These are phyloP conservation scores for Macrophomina phaseolina DNA, from an alignment of 2,329 filamentous ascomycete species.

Conservation along the genomic window DNA sequence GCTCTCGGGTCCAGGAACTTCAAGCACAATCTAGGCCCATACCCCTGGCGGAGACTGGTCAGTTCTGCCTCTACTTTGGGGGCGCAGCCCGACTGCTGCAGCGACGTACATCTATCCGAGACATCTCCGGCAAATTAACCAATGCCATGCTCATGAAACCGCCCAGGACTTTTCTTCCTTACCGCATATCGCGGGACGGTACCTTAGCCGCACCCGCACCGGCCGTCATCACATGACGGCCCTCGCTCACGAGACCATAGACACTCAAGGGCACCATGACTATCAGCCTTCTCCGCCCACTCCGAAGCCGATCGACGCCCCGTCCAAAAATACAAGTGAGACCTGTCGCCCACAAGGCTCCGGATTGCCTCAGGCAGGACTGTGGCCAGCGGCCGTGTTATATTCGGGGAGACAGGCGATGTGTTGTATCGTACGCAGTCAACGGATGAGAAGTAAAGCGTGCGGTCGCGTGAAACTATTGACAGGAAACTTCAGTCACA, in stretches of 20 bases:
- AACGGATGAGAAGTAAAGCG: too few relatives aligned
- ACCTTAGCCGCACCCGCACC: neutral
- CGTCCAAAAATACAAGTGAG: neutral
- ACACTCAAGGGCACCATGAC: slow-evolving; percentile 3
- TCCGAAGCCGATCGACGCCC: neutral
- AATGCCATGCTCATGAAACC: neutral
- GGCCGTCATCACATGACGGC: slow-evolving; percentile 12
- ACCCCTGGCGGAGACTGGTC: neutral
- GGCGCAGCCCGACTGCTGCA: neutral
- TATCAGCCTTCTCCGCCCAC: neutral
- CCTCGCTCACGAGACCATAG: slow-evolving; percentile 12
- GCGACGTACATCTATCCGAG: slow-evolving; percentile 11
- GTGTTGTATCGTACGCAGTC: too few relatives aligned
- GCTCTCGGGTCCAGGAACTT: neutral
- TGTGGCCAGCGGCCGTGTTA: neutral
- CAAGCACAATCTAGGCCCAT: too few relatives aligned
- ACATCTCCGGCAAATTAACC: slow-evolving; percentile 11
- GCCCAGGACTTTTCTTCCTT: neutral
- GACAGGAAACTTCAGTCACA: too few relatives aligned
- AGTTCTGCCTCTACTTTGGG: neutral
- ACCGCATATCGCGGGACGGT: neutral
- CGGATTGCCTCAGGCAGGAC: neutral
- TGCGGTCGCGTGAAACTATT: too few relatives aligned
- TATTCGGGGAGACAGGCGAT: too few relatives aligned
- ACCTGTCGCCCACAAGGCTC: neutral